Evolutionary conservation across 2,329 filamentous ascomycete species (phyloP).

Genomic region (Colletotrichum godetiae): DNA sequence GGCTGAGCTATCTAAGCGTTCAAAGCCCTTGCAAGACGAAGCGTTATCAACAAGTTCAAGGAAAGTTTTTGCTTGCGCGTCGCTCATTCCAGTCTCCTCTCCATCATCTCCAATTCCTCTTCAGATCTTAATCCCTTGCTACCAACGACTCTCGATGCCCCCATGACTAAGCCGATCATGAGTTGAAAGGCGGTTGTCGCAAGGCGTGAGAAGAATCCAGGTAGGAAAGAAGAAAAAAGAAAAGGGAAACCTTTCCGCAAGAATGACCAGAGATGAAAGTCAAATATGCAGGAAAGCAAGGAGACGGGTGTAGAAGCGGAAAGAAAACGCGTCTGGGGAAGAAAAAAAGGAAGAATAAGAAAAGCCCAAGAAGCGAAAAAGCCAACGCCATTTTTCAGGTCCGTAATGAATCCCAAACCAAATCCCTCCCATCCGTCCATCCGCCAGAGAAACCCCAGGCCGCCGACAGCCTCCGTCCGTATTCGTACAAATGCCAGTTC

Average conservation of each 20-base stretch:
- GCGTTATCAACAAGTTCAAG: not conserved
- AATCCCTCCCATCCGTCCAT: not conserved
- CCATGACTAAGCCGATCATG: not conserved
- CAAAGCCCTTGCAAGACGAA: constrained; percentile 28
- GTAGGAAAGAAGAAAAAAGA: not conserved
- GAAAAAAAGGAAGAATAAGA: not conserved
- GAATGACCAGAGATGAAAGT: not conserved
- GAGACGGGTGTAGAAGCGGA: not conserved
- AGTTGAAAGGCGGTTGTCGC: not conserved
- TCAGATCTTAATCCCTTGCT: too few relatives aligned
- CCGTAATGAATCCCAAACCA: not conserved
- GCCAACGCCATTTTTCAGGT: not conserved
- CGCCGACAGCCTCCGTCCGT: not conserved
- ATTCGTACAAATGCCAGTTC: not conserved
- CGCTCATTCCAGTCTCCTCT: too few relatives aligned
- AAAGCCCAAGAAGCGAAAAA: not conserved
- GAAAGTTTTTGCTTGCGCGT: not conserved
- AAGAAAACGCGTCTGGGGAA: not conserved
- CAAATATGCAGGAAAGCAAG: not conserved
- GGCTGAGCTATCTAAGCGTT: constrained; percentile 38
- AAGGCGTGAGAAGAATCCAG: not conserved
- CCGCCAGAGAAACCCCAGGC: not conserved
- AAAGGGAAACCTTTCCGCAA: not conserved
- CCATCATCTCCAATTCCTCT: not conserved
- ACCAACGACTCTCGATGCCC: too few relatives aligned